Evolutionary conservation across 2,329 filamentous ascomycete species (phyloP), one percentile per base, ranked within the genome.

Genomic region (Aureobasidium sp.): DNA sequence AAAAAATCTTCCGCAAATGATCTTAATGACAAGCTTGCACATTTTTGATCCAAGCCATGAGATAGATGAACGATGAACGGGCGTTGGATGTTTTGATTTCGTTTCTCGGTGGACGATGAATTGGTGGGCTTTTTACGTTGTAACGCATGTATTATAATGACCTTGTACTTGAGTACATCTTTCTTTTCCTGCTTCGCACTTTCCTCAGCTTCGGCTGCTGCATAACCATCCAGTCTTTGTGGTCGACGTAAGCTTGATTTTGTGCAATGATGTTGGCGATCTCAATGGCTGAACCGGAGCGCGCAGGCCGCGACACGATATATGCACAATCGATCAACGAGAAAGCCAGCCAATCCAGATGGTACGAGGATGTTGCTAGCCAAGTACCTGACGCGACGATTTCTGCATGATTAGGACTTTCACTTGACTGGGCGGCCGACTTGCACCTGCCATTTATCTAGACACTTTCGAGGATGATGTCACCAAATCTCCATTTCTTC

Each of bases 1-100:
- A 70, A 34, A 72, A 70, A 57, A 12, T 57, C 9, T 57, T 64
- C 47, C 45, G 34, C 42, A 64, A 49, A 41, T 62, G 42, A 56
- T 51, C n/a, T 51, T 27, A 34, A 51, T 15, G 57, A 42, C 45
- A n/a, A 42, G 45, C 25, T 20, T 42, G 29, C 31, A 34, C 31
- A 5, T 25, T 42, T 20, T 41, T 49, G 25, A 42, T 31, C n/a
- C 57, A 34, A 25, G 5, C 20, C 11, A 14, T 29, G 45, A 37
- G 25, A 49, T 39, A 48, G 42, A 58, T 45, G 41, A 20, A 48
- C 42, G 55, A 58, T 48, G 48, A 39, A 45, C 20, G 2, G 55
- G 55, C 55, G 42, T 58, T 58, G 34, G 31, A 44, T 5, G 9
- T 22, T n/a, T 29, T 12, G 37, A 15, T 56, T 56, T 56, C 52